A percentile compares a stretch with the other conserved stretches of the same genome.
These are phyloP conservation scores for Talaromyces atroroseus DNA, from an alignment of 2,329 filamentous ascomycete genomes.

Conservation along the genomic window DNA sequence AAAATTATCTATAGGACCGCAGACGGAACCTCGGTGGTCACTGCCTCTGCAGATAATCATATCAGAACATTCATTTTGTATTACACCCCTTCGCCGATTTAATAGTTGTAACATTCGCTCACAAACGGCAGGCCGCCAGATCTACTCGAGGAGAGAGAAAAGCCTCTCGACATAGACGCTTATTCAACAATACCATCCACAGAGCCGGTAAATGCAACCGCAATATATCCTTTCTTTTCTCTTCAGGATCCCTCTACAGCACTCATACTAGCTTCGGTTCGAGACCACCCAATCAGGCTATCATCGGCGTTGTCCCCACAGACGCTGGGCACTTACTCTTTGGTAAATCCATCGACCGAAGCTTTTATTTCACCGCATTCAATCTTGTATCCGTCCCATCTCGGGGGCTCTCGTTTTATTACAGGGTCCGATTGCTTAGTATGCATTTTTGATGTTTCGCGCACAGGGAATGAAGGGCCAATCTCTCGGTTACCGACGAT, in stretches of 20 bases:
- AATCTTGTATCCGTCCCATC: slow-evolving; percentile 46
- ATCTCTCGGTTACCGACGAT: slow-evolving; percentile 43
- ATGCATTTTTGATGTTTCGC: slow-evolving; percentile 51
- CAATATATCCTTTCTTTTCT: slow-evolving; percentile 51
- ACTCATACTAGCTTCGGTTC: slow-evolving; percentile 47
- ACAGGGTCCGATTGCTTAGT: slow-evolving; percentile 52
- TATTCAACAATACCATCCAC: slow-evolving; percentile 44
- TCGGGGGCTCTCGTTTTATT: slow-evolving; percentile 49
- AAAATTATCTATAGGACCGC: slow-evolving; percentile 35
- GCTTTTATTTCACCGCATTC: slow-evolving; percentile 51
- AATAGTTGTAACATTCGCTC: background rate
- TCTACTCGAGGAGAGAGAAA: slow-evolving; percentile 37
- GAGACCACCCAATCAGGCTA: slow-evolving; percentile 53
- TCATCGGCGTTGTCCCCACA: slow-evolving; percentile 49
- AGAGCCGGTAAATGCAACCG: slow-evolving; percentile 50
- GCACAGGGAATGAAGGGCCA: slow-evolving; percentile 43
- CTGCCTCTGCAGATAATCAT: slow-evolving; percentile 46
- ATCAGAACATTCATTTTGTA: slow-evolving; percentile 53
- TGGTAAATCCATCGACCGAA: slow-evolving; percentile 53
- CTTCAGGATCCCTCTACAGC: slow-evolving; percentile 46
- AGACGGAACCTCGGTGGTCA: slow-evolving; percentile 55
- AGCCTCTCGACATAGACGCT: slow-evolving; percentile 36
- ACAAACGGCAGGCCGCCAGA: slow-evolving; percentile 38
- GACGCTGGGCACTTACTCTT: slow-evolving; percentile 49
- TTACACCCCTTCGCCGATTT: slow-evolving; percentile 15